phyloP scores from a whole-genome alignment of 2,329 filamentous ascomycete species.

The Beauveria medogensis region DNA sequence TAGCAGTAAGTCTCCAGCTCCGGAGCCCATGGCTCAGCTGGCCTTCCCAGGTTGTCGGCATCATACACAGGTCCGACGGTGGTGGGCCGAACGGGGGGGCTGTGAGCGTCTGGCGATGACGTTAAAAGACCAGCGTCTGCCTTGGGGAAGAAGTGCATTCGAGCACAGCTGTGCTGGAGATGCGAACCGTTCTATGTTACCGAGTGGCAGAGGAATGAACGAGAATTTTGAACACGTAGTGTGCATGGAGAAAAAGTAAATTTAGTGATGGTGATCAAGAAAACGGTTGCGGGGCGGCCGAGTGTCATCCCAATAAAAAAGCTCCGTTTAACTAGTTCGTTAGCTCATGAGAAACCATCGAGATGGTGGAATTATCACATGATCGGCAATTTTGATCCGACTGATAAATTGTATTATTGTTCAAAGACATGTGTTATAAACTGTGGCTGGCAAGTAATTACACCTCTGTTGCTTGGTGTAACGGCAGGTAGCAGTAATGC shows the following conservation, averaged over 20 bases:
- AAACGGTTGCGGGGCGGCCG: background rate
- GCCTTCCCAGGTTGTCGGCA: background rate
- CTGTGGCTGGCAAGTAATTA: no score
- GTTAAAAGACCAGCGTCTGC: conserved; percentile 20
- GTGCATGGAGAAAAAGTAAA: background rate
- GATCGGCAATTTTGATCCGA: no score
- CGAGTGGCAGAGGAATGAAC: background rate
- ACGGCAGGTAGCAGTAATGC: no score
- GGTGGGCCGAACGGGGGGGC: background rate
- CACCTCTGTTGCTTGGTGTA: no score
- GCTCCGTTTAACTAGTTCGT: no score
- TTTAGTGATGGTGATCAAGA: background rate
- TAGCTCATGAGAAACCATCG: no score
- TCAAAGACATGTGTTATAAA: no score
- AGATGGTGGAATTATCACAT: no score
- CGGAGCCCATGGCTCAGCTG: background rate
- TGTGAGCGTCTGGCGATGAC: conserved; percentile 10
- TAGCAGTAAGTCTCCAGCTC: background rate
- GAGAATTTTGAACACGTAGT: no score
- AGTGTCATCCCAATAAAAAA: no score
- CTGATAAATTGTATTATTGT: no score
- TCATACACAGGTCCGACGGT: background rate
- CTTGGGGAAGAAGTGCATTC: conserved; percentile 18
- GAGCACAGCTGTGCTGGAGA: background rate
- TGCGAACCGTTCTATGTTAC: background rate